These are phyloP conservation scores for Psilocybe tampanensis DNA, from an alignment of 768 basidiomycete species.

Conservation along the genomic window DNA sequence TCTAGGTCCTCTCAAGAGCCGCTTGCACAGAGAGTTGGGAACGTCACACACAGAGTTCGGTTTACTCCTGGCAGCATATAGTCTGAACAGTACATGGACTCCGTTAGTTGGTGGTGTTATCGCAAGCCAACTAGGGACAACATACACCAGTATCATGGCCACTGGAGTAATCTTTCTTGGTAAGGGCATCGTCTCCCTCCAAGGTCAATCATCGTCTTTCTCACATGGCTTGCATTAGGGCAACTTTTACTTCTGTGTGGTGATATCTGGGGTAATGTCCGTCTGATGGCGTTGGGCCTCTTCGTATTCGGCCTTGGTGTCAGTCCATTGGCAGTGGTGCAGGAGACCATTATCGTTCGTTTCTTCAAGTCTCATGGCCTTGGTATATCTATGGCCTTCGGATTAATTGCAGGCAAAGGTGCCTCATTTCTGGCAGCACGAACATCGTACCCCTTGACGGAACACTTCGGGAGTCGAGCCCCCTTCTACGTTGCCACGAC, in stretches of 20 bases:
- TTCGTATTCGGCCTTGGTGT: slow-evolving; percentile 82
- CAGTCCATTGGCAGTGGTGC: slow-evolving; percentile 80
- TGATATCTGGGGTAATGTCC: slow-evolving; percentile 61
- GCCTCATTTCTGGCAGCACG: slow-evolving; percentile 77
- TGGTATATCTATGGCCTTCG: slow-evolving; percentile 79
- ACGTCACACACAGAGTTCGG: slow-evolving; percentile 80
- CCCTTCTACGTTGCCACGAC: slow-evolving; percentile 73
- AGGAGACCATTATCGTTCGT: slow-evolving; percentile 83
- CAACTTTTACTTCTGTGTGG: slow-evolving; percentile 69
- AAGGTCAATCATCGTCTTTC: not conserved
- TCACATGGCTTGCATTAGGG: slow-evolving; percentile 39
- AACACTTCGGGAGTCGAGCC: slow-evolving; percentile 65
- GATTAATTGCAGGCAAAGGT: slow-evolving; percentile 79
- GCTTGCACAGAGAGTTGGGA: slow-evolving; percentile 66
- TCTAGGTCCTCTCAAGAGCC: slow-evolving; percentile 77
- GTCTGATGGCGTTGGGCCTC: slow-evolving; percentile 72
- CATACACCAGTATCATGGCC: slow-evolving; percentile 69
- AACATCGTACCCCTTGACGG: slow-evolving; percentile 76
- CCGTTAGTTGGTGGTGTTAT: slow-evolving; percentile 78
- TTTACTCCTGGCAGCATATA: slow-evolving; percentile 75
- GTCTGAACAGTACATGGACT: slow-evolving; percentile 72
- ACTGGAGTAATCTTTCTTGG: slow-evolving; percentile 73
- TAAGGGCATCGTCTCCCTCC: slow-evolving; percentile 21
- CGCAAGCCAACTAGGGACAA: slow-evolving; percentile 72
- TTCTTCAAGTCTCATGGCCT: slow-evolving; percentile 79